Percentiles rank a stretch among this genome's conserved stretches.
Conservation (phyloP, 2,329 filamentous ascomycete genomes). For the Xylariaceae sp. region DNA sequence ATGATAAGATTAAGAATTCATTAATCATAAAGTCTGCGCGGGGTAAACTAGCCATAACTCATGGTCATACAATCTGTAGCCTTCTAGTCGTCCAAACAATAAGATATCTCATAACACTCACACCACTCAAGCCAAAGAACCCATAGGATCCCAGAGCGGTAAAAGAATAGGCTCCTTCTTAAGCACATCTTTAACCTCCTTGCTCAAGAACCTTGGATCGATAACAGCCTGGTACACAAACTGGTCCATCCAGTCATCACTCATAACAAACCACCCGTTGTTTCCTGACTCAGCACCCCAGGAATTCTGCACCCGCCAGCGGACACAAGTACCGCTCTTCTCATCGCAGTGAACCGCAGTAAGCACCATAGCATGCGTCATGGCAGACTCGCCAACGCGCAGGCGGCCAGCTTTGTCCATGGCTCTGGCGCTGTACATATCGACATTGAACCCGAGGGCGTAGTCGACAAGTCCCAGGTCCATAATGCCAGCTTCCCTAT, state of each 20-base stretch:
- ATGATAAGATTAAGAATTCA: no score
- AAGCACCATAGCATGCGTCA: constrained; percentile 93
- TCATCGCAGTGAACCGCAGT: constrained; percentile 78
- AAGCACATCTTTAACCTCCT: constrained; percentile 67
- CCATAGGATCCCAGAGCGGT: constrained; percentile 80
- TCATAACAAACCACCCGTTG: constrained; percentile 89
- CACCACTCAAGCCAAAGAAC: constrained; percentile 57
- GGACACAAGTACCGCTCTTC: constrained; percentile 58
- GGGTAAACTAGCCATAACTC: no score
- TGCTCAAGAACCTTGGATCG: constrained; percentile 64
- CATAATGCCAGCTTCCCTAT: constrained; percentile 70
- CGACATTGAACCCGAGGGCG: constrained; percentile 77
- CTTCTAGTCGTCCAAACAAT: no score
- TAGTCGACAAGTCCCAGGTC: constrained; percentile 76
- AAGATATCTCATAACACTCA: no score
- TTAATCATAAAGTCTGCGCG: no score
- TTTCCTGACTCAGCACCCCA: constrained; percentile 71
- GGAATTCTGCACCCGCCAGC: constrained; percentile 86
- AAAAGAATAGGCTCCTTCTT: constrained; percentile 68
- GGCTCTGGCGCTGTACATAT: constrained; percentile 52
- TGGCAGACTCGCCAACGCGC: constrained; percentile 69
- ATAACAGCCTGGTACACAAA: constrained; percentile 87
- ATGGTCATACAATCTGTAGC: no score
- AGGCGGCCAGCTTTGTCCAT: constrained; percentile 76
- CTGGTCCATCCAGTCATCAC: constrained; percentile 73